A percentile compares a stretch with the other conserved stretches of the same genome.
These are phyloP conservation scores for Cinnamomum micranthum DNA, from an alignment of 164 flowering plant genomes.

Conservation along the genomic window DNA sequence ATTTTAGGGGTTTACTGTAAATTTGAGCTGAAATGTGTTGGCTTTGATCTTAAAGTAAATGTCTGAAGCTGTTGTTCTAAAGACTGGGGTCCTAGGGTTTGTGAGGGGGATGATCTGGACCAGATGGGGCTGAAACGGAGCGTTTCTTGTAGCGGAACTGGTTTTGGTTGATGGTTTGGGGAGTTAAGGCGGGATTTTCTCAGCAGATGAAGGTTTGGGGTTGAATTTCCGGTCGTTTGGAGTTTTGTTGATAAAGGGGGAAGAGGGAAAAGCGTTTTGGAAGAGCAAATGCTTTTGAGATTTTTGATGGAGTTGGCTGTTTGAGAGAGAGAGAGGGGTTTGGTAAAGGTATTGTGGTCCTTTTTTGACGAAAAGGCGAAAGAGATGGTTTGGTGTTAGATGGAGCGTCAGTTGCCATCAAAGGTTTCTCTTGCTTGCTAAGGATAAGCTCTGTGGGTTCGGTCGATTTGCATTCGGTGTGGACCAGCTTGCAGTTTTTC, in stretches of 20 bases:
- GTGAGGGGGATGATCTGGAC: conserved; percentile 3
- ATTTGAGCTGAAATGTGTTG: conserved; percentile 5
- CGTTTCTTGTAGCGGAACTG: conserved; percentile 9
- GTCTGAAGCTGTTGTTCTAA: background rate
- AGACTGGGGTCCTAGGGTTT: background rate
- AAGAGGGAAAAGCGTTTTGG: background rate
- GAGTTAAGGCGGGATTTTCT: background rate
- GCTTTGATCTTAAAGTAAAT: conserved; percentile 1
- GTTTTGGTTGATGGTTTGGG: conserved; percentile 10
- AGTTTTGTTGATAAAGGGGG: background rate
- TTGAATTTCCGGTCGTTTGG: background rate
- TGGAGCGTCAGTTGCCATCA: conserved; percentile 1
- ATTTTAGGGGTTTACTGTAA: background rate
- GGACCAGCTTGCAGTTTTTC: background rate
- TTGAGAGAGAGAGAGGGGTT: background rate
- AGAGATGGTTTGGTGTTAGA: conserved; percentile 8
- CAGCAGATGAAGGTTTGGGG: conserved; percentile 13
- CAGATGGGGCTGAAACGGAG: conserved; percentile 10
- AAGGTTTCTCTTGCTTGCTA: background rate
- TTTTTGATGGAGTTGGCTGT: background rate
- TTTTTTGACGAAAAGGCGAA: conserved; percentile 4
- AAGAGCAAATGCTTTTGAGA: background rate
- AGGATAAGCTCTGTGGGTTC: background rate
- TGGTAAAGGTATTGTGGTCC: background rate
- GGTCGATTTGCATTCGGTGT: background rate